Evolutionary conservation across 2,329 filamentous ascomycete genomes (phyloP).

Genomic region (Gaeumannomyces sp.): DNA sequence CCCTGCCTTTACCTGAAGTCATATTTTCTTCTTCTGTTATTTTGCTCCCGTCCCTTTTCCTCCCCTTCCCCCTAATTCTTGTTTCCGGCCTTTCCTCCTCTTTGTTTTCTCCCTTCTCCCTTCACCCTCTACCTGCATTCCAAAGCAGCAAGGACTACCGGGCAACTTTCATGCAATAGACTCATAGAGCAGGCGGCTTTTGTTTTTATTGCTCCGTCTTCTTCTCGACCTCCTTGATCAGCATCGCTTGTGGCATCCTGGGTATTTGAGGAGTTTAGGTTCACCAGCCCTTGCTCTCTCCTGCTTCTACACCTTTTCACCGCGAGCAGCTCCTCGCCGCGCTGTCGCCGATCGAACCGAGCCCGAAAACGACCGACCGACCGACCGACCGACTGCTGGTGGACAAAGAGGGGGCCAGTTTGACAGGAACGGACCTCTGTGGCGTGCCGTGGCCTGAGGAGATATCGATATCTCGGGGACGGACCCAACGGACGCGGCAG

Average conservation of each 20-base stretch:
- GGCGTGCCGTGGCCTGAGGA: not conserved
- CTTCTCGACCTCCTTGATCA: not conserved
- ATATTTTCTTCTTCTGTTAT: constrained; percentile 13
- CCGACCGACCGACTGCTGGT: not conserved
- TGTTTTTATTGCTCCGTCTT: not conserved
- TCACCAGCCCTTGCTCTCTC: not conserved
- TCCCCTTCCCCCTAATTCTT: constrained; percentile 9
- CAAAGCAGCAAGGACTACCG: constrained; percentile 1
- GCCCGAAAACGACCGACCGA: not conserved
- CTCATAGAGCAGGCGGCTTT: not conserved
- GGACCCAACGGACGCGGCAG: not conserved
- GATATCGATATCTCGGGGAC: not conserved
- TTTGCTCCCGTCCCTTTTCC: constrained; percentile 12
- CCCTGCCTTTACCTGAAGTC: constrained; percentile 7
- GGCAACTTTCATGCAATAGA: not conserved
- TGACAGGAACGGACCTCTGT: not conserved
- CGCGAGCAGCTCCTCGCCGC: not conserved
- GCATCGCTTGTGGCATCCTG: not conserved
- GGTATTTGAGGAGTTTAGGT: not conserved
- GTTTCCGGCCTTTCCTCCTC: constrained; percentile 12
- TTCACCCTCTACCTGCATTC: not conserved
- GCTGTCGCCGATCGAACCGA: not conserved
- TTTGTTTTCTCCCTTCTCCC: not conserved
- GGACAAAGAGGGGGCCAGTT: not conserved
- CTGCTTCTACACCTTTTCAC: not conserved